Evolutionary conservation across 306 rosid species (phyloP).

Genomic region (Oxytropis ochrocephala): DNA sequence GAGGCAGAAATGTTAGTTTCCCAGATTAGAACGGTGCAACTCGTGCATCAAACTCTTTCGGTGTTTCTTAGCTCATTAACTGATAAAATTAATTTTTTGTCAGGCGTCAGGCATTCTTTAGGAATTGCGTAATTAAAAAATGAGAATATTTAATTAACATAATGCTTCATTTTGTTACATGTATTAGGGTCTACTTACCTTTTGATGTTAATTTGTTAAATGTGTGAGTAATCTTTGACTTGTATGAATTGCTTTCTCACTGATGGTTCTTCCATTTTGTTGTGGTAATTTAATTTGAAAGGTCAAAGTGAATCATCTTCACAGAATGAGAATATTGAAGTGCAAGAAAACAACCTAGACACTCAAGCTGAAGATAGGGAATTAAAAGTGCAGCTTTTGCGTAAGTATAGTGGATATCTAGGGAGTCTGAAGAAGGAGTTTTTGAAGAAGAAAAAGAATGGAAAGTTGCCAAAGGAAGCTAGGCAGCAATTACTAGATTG

Average conservation of each 20-base stretch:
- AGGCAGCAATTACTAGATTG: constrained; percentile 88
- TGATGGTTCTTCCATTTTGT: background rate
- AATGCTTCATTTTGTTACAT: too few species aligned
- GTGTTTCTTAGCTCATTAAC: too few species aligned
- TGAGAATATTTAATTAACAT: too few species aligned
- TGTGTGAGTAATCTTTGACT: too few species aligned
- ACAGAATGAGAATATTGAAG: constrained; percentile 50
- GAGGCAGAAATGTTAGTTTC: too few species aligned
- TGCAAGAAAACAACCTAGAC: constrained; percentile 47
- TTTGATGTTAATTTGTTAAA: too few species aligned
- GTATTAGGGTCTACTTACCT: too few species aligned
- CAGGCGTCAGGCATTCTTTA: too few species aligned
- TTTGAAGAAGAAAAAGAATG: constrained; percentile 93
- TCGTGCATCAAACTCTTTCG: too few species aligned
- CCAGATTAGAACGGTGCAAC: too few species aligned
- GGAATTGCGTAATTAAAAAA: too few species aligned
- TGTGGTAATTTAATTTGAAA: constrained; percentile 26
- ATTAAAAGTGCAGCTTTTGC: constrained; percentile 71
- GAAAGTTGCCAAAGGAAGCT: constrained; percentile 93
- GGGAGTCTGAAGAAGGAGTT: constrained; percentile 94
- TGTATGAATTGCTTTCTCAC: background rate
- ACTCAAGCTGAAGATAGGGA: constrained; percentile 79
- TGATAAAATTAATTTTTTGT: too few species aligned
- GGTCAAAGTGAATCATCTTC: constrained; percentile 61
- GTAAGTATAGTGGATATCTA: constrained; percentile 83